Evolutionary conservation across 257 asterid genomes (phyloP), one percentile per base, ranked within the genome.

Genomic region (Craterostigma plantagineum): DNA sequence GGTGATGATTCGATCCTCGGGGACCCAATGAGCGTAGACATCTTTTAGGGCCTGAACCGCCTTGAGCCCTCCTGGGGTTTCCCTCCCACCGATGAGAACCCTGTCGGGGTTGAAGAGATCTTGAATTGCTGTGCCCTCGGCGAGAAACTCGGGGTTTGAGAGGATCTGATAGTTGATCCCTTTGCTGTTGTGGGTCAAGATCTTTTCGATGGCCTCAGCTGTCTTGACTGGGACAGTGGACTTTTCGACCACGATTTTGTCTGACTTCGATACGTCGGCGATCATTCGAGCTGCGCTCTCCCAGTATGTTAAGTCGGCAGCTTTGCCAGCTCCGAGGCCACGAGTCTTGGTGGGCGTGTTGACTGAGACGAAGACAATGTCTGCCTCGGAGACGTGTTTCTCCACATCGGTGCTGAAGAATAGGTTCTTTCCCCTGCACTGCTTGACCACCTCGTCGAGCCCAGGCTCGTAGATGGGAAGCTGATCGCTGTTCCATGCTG

Each of bases 401-500:
- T 74, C 84, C 14, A 67, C 66, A 4, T 70, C 73, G 9, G 66
- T 64, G 50, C 76, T 67, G 46, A 75, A 75, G 66, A 75, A 75
- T 4, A 75, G 64, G 46, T 75, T 75, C 61, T 56, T 71, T 17
- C 80, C 85, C 33, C 85, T 44, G 68, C 80, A 58, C 42, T 71
- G 60, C 66, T 68, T 71, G 68, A 75, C 85, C 40, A 75, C 72
- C 0, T 71, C 70, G 11, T 71, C 77, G 10, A 75, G 77, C 1
- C 85, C 85, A 5, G 85, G 85, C 62, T 75, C 85, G 5, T 75
- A 75, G 51, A 75, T 75, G 3, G 85, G 85, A 11, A 75, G 77
- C 36, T 65, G 63, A 11, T 71, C 75, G 14, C 80, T 71, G 58
- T 75, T 68, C 75, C 75, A 68, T 6, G 71, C 75, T 11, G 40